Conservation (phyloP, 345 rosid species). For the Ceriops zippeliana region DNA sequence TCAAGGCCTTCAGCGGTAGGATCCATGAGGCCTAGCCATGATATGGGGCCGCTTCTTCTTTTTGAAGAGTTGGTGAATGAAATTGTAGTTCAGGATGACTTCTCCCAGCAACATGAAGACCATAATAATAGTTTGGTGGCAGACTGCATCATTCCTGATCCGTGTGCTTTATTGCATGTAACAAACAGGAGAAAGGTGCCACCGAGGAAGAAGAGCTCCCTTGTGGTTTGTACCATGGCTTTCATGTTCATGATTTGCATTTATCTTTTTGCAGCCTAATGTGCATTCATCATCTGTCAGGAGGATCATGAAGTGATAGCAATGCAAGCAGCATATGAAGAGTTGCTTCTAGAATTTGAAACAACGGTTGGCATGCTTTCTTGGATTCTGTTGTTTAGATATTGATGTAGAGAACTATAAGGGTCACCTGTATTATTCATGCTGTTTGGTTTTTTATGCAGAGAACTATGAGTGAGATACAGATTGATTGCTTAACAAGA, state of each 20-base stretch:
- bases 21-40: slow-evolving; percentile 40
- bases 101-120: slow-evolving; percentile 40
- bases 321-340: slow-evolving; percentile 60
- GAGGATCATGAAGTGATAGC: slow-evolving; percentile 43
- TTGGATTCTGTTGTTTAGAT: neutral
- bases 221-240: slow-evolving; percentile 50
- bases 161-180: slow-evolving; percentile 65
- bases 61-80: slow-evolving; percentile 60
- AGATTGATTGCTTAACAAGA: slow-evolving; percentile 59
- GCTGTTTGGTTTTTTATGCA: slow-evolving; percentile 19
- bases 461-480: slow-evolving; percentile 58
- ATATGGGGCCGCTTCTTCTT: slow-evolving; percentile 60
- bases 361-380: slow-evolving; percentile 47
- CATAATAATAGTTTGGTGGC: slow-evolving; percentile 26
- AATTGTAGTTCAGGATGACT: slow-evolving; percentile 32
- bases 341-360: slow-evolving; percentile 58
- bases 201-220: slow-evolving; percentile 46
- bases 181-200: slow-evolving; percentile 75
- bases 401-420: neutral
- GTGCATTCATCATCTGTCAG: slow-evolving; percentile 37
- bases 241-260: slow-evolving; percentile 16
- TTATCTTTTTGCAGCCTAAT: slow-evolving; percentile 23
- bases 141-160: slow-evolving; percentile 60
- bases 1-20: slow-evolving; percentile 47
- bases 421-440: neutral